Evolutionary conservation across 768 basidiomycete genomes (phyloP).

Genomic region (Porphyrellus cyaneotinctus): DNA sequence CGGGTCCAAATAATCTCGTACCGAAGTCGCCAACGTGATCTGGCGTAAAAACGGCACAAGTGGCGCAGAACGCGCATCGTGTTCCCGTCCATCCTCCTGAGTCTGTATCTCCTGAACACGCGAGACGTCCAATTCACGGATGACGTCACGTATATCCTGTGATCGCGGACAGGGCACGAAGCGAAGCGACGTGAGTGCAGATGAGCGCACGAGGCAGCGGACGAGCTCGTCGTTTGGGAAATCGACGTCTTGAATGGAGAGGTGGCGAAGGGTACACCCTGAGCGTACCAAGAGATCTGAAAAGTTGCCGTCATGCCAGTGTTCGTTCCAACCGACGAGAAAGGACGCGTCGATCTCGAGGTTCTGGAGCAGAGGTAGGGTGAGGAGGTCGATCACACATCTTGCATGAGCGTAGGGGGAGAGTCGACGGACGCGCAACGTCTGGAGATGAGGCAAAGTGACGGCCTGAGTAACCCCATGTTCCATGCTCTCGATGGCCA

Average conservation of each 20-base stretch:
- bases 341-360: no score
- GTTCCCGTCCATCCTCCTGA: no score
- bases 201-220: conserved; percentile 17
- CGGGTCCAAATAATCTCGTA: conserved; percentile 3
- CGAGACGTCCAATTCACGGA: conserved; percentile 1
- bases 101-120: background rate
- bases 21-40: conserved; percentile 13
- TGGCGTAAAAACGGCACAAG: conserved; percentile 10
- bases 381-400: no score
- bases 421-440: no score
- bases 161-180: conserved; percentile 17
- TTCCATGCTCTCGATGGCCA: conserved; percentile 9
- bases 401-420: no score
- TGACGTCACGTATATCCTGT: conserved; percentile 9
- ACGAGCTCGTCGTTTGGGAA: conserved; percentile 18
- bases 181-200: conserved; percentile 8
- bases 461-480: no score
- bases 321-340: no score
- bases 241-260: conserved; percentile 14
- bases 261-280: conserved; percentile 2
- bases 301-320: conserved; percentile 11
- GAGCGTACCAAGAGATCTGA: conserved; percentile 17
- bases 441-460: no score
- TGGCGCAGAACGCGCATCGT: no score
- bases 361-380: no score